Conservation (phyloP, 805 yeast species). For the Cyberlindnera mrakii region DNA sequence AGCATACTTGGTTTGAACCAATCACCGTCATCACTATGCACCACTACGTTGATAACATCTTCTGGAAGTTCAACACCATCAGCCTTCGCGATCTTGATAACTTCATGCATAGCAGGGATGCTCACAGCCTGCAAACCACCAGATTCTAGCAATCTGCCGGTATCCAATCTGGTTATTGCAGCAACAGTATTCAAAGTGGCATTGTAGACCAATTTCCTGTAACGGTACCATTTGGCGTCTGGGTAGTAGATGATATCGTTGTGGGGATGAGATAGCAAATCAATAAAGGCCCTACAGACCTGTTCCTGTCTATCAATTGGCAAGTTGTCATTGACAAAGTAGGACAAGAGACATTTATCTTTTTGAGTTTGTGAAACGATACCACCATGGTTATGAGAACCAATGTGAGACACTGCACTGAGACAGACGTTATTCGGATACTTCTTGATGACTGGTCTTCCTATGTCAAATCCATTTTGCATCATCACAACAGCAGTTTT, state of each 20-base stretch:
- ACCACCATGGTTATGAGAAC: slow-evolving; percentile 44
- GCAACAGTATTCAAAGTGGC: slow-evolving; percentile 59
- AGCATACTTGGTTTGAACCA: slow-evolving; percentile 69
- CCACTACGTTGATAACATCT: slow-evolving; percentile 40
- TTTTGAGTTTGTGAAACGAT: slow-evolving; percentile 38
- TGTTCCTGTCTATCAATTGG: slow-evolving; percentile 18
- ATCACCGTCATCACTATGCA: slow-evolving; percentile 52
- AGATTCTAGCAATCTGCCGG: slow-evolving; percentile 43
- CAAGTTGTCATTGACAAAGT: slow-evolving; percentile 36
- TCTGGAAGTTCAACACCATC: slow-evolving; percentile 55
- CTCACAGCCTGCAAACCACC: slow-evolving; percentile 38
- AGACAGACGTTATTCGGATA: slow-evolving; percentile 47
- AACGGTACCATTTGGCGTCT: slow-evolving; percentile 47
- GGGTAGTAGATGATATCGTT: slow-evolving; percentile 36
- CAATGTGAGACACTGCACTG: slow-evolving; percentile 59
- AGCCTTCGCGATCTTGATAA: slow-evolving; percentile 58
- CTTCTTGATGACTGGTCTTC: slow-evolving; percentile 41
- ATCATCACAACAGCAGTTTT: slow-evolving; percentile 46
- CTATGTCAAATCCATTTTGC: slow-evolving; percentile 62
- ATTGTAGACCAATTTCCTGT: slow-evolving; percentile 66
- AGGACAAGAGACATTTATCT: slow-evolving; percentile 43
- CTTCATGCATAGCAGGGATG: slow-evolving; percentile 62
- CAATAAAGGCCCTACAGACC: slow-evolving; percentile 38
- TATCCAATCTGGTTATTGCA: slow-evolving; percentile 53
- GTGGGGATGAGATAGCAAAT: slow-evolving; percentile 38